Percentiles rank a stretch among this genome's conserved stretches.
Conservation (phyloP, 2,329 filamentous ascomycete genomes). For the Scytalidium sp. region DNA sequence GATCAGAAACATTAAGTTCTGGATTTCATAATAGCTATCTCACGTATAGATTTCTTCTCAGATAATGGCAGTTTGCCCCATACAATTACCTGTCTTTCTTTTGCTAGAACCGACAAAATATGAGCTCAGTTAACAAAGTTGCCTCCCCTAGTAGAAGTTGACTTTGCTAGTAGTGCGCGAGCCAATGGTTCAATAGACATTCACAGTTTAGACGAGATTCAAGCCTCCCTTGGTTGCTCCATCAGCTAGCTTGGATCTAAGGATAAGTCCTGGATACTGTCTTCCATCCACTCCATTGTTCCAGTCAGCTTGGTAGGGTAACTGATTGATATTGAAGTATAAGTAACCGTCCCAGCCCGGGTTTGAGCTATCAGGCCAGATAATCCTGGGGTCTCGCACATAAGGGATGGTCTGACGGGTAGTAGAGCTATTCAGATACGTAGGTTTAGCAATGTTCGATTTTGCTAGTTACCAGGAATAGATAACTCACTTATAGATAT, state of each 20-base stretch:
- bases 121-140: no score
- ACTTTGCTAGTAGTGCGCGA: no score
- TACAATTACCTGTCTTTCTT: no score
- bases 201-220: conserved; percentile 9
- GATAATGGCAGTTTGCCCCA: no score
- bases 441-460: neutral
- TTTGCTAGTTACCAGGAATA: neutral
- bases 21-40: no score
- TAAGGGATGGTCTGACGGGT: conserved; percentile 33
- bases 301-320: conserved; percentile 45
- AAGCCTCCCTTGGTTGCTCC: conserved; percentile 30
- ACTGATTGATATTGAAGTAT: conserved; percentile 47
- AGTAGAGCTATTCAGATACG: conserved; percentile 19
- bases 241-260: conserved; percentile 38
- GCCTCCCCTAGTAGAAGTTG: no score
- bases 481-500: conserved; percentile 33
- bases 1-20: no score
- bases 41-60: no score
- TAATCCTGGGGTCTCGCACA: conserved; percentile 38
- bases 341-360: conserved; percentile 41
- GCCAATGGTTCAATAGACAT: no score
- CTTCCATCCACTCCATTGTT: conserved; percentile 42
- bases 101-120: no score
- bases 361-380: conserved; percentile 41
- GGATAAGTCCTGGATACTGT: conserved; percentile 39